Evolutionary conservation across 2,329 filamentous ascomycete genomes (phyloP).

Genomic region (Aspergillus nomiae): DNA sequence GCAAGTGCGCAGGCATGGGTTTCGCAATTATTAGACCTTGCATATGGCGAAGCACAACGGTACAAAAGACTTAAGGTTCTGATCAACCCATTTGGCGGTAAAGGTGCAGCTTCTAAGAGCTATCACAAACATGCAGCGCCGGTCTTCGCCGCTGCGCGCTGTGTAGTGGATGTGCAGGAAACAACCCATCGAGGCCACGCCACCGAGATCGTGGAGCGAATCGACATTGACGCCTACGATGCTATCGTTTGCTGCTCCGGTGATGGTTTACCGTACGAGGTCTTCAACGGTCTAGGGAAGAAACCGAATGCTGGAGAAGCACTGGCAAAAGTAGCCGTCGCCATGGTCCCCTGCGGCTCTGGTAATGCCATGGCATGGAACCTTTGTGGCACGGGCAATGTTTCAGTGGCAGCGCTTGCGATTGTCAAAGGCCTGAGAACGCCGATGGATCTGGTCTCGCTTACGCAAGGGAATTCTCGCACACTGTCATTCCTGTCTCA

Average conservation of each 20-base stretch:
- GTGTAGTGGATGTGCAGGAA: conserved; percentile 70
- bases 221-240: conserved; percentile 81
- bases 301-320: conserved; percentile 74
- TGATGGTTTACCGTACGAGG: conserved; percentile 87
- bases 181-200: conserved; percentile 78
- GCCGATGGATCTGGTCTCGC: conserved; percentile 79
- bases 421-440: conserved; percentile 87
- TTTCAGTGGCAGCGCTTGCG: conserved; percentile 74
- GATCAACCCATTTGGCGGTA: conserved; percentile 88
- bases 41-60: conserved; percentile 70
- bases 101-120: conserved; percentile 71
- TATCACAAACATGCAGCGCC: conserved; percentile 78
- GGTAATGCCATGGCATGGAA: conserved; percentile 95
- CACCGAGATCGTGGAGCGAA: conserved; percentile 69
- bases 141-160: conserved; percentile 78
- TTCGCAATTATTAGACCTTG: conserved; percentile 63
- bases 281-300: conserved; percentile 87
- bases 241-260: conserved; percentile 87
- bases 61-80: conserved; percentile 82
- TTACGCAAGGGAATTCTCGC: conserved; percentile 77
- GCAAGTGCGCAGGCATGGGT: conserved; percentile 63
- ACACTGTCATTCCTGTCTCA: conserved; percentile 89
- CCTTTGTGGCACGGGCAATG: conserved; percentile 75
- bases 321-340: conserved; percentile 74
- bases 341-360: conserved; percentile 86